Evolutionary conservation across 148 eudicot genomes (phyloP), one percentile per base, ranked within the genome.

Genomic region (Fagopyrum homotropicum): DNA sequence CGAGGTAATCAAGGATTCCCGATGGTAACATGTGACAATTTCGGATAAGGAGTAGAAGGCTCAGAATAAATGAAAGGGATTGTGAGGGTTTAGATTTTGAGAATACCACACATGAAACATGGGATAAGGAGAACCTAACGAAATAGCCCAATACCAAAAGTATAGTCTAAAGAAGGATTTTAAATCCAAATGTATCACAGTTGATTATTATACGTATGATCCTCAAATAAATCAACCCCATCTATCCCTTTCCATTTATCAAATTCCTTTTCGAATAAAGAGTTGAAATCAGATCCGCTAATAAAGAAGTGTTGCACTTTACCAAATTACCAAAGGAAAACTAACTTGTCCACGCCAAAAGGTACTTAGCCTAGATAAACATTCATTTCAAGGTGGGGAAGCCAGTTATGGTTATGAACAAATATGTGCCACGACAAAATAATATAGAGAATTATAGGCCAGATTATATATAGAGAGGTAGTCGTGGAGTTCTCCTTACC

Each of bases 401-500:
- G 12, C 75, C 75, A 72, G 57, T 8, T 10, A 72, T 26, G 57
- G 40, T 15, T 46, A 29, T 46, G 54, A 45, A 49, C 48, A 72
- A 22, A 72, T n/a, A n/a, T n/a, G n/a, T n/a, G n/a, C n/a, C n/a
- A n/a, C n/a, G n/a, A n/a, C n/a, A n/a, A n/a, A n/a, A n/a, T n/a
- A n/a, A n/a, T n/a, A n/a, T n/a, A 14, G 56, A 72, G 19, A 9
- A 46, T 11, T 26, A 14, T 35, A 72, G 29, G 6, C 47, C 29
- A 72, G 0, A 46, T 72, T 22, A 47, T 9, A 72, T 17, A 46
- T 47, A 63, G 40, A 35, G 40, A 35, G 47, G 88, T 82, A 81
- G 82, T 84, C 87, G 88, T 88, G 92, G 92, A 85, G 84, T 75
- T 45, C 76, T 73, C 64, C 72, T 75, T 76, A 75, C 86, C 84